phyloP scores from a whole-genome alignment of 352 stramenopile genomes.

The Phytophthora hibernalis region DNA sequence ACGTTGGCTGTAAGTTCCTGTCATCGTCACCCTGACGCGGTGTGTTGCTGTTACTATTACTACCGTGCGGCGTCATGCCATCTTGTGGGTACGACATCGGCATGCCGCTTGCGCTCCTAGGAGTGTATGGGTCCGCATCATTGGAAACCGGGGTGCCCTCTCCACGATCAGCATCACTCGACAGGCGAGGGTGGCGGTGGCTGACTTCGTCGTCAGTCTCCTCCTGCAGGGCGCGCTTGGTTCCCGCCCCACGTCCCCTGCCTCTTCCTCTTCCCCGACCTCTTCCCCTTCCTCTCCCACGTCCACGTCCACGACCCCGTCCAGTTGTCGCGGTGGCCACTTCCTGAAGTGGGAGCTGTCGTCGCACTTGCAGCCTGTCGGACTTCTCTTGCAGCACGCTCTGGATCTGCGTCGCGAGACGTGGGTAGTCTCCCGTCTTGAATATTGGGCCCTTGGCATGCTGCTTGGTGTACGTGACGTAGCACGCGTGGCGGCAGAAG shows the following conservation, averaged over 20 bases:
- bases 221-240: conserved; percentile 33
- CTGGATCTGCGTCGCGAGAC: conserved; percentile 57
- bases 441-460: conserved; percentile 25
- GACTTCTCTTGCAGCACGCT: conserved; percentile 44
- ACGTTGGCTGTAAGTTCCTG: conserved; percentile 24
- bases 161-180: conserved; percentile 16
- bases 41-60: conserved; percentile 36
- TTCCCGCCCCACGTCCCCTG: conserved; percentile 25
- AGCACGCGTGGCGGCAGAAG: conserved; percentile 76
- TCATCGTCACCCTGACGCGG: conserved; percentile 20
- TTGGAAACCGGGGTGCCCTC: conserved; percentile 13
- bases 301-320: conserved; percentile 24
- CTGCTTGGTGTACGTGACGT: conserved; percentile 53
- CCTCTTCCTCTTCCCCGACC: conserved; percentile 34
- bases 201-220: conserved; percentile 24
- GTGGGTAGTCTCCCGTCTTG: conserved; percentile 46
- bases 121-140: conserved; percentile 23
- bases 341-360: conserved; percentile 33
- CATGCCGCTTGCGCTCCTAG: conserved; percentile 16
- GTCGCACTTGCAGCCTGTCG: conserved; percentile 36
- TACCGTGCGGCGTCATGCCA: conserved; percentile 17
- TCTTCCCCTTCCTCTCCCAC: conserved; percentile 28
- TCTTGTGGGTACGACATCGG: conserved; percentile 14
- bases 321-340: conserved; percentile 2
- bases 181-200: conserved; percentile 21